phyloP scores from a whole-genome alignment of 1,284 basidiomycete genomes.

The Leucoagaricus sp. region DNA sequence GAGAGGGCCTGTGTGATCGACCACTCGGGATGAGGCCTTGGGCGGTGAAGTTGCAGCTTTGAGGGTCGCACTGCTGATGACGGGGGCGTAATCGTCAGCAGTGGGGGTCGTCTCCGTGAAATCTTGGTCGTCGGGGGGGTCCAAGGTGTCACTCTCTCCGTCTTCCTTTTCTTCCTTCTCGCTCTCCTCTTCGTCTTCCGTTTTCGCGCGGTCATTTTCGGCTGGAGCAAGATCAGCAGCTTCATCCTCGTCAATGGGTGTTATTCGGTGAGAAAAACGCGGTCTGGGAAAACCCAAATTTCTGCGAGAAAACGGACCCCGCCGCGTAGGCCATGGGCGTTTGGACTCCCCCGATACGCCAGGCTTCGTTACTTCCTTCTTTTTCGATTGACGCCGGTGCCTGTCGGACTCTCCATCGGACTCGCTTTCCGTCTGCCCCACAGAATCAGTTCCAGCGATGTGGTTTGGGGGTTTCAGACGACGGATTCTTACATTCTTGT shows the following conservation, averaged over 20 bases:
- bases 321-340: too few species aligned
- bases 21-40: slow-evolving; percentile 14
- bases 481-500: slow-evolving; percentile 16
- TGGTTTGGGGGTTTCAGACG: neutral
- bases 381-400: slow-evolving; percentile 27
- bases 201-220: slow-evolving; percentile 21
- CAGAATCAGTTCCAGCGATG: neutral
- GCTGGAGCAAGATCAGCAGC: too few species aligned
- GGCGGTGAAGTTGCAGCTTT: slow-evolving; percentile 4
- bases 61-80: neutral
- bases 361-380: slow-evolving; percentile 24
- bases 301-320: too few species aligned
- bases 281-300: too few species aligned
- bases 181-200: slow-evolving; percentile 27
- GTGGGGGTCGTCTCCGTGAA: neutral
- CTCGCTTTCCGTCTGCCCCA: slow-evolving; percentile 7
- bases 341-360: neutral
- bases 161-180: slow-evolving; percentile 23
- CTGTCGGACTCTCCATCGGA: slow-evolving; percentile 10
- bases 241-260: too few species aligned
- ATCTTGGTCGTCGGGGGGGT: neutral
- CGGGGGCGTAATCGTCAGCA: neutral
- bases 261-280: too few species aligned
- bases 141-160: slow-evolving; percentile 15
- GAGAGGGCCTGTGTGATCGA: slow-evolving; percentile 40